phyloP scores from a whole-genome alignment of 306 rosid species.

The Sicyos baderoa region DNA sequence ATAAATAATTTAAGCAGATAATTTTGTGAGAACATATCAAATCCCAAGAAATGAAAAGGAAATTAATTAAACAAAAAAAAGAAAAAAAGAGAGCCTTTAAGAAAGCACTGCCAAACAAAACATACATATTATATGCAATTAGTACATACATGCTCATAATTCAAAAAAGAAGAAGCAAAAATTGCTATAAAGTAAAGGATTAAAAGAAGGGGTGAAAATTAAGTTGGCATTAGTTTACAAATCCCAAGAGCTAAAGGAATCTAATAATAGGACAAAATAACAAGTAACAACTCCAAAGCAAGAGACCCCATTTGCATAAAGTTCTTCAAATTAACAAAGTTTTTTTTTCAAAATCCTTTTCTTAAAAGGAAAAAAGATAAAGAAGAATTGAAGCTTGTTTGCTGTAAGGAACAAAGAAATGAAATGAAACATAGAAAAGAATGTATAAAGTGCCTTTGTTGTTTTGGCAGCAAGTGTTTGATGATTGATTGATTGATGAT shows the following conservation, averaged over 20 bases:
- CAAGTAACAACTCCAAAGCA: background rate
- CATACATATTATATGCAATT: background rate
- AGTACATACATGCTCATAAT: background rate
- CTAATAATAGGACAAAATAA: slow-evolving; percentile 6
- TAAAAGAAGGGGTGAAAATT: slow-evolving; percentile 3
- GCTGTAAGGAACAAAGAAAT: slow-evolving; percentile 6
- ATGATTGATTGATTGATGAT: background rate
- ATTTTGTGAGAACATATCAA: background rate
- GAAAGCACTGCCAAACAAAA: slow-evolving; percentile 4
- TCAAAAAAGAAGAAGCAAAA: background rate
- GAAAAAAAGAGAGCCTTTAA: background rate
- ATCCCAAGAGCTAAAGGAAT: slow-evolving; percentile 17
- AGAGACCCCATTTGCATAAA: slow-evolving; percentile 1
- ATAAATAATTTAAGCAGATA: slow-evolving; percentile 6
- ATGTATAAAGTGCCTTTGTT: too few relatives aligned
- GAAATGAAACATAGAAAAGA: background rate
- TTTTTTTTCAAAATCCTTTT: background rate
- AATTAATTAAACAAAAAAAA: too few relatives aligned
- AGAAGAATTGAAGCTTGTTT: background rate
- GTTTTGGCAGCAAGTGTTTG: too few relatives aligned
- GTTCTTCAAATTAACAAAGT: background rate
- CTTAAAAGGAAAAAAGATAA: background rate
- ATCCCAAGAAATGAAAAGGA: background rate
- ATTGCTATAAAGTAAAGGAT: slow-evolving; percentile 9
- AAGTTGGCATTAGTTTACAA: slow-evolving; percentile 7